A percentile compares a stretch with the other conserved stretches of the same genome.
Evolutionary conservation across 2,329 filamentous ascomycete species (phyloP).

Genomic region (Fusarium sp.): DNA sequence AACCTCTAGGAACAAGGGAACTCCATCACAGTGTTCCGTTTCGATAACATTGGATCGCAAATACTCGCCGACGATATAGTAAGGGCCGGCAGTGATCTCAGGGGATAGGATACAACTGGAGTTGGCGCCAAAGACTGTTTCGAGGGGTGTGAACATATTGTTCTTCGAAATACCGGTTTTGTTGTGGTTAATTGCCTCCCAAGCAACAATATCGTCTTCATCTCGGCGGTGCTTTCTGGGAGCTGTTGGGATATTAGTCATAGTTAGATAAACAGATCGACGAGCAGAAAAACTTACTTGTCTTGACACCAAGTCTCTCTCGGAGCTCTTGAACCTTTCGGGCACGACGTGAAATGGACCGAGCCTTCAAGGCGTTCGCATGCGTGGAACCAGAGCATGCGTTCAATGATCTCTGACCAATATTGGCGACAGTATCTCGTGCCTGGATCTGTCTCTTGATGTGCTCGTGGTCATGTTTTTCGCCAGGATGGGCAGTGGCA

Average conservation of each 20-base stretch:
- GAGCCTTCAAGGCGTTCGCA: conserved; percentile 3
- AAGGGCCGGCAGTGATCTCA: not conserved
- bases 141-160: conserved; percentile 15
- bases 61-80: conserved; percentile 14
- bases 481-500: conserved; percentile 6
- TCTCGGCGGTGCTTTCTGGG: conserved; percentile 17
- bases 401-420: conserved; percentile 7
- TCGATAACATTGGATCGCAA: conserved; percentile 23
- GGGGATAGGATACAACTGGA: conserved; percentile 20
- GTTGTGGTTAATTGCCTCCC: conserved; percentile 19
- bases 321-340: conserved; percentile 14
- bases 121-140: conserved; percentile 17
- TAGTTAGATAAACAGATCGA: rapidly evolving
- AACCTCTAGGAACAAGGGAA: conserved; percentile 13
- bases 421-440: conserved; percentile 1
- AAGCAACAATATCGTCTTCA: conserved; percentile 8
- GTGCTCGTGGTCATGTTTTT: conserved; percentile 15
- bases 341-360: conserved; percentile 8
- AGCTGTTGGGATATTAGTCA: not conserved
- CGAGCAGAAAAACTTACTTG: not conserved
- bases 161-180: not conserved
- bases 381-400: conserved; percentile 2
- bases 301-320: conserved; percentile 14
- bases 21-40: conserved; percentile 2
- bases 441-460: conserved; percentile 24